Base-by-base conservation (phyloP, 2,329 filamentous ascomycete genomes). In the Blumeriella jaapii region DNA sequence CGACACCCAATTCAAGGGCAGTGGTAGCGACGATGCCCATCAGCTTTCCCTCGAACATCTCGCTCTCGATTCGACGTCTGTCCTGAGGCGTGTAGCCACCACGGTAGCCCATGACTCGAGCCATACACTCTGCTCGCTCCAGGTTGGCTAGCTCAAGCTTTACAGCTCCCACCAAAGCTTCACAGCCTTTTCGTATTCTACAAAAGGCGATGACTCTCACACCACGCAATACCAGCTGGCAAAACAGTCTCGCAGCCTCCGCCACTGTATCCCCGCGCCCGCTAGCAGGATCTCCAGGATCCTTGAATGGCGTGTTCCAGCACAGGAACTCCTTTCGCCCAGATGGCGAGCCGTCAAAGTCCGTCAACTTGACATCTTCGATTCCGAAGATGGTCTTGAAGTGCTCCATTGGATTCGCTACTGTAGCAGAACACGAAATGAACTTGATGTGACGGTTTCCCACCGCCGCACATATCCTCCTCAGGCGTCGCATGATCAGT, bases 11-110 rank as follows among this genome's bases (percentile, higher is more conserved):
- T 55, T 98, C 91, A 2, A 98, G 67, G 1, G 91, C 91, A 35
- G 80, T 93, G 0, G 91, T 98, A 2, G 89, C 89, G 19, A 98
- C 78, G 38, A 98, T 93, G 1, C 91, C 91, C 41, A 95, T 69
- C 1, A 98, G 67, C 51, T 87, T 91, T 0, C 91, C 91, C 37
- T 93, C 82, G 49, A 98, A 98, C 91, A 98, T 96, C 55, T 96
- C 87, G 16, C 71, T 75, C 57, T 98, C 91, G 40, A 98, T 95
- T 37, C 72, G 68, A 12, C 91, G 74, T 37, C 91, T 71, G 52
- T 98, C 91, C 55, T 93, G 82, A 2, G 89, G 76, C 3, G 87
- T 94, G 54, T 98, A 98, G 0, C 91, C 91, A 15, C 91, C 91
- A 42, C 91, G 76, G 53, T 98, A 98, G 0, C 83, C 85, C 86